Base-by-base conservation (phyloP, 805 yeast genomes). In the Ogataea dorogensis region DNA sequence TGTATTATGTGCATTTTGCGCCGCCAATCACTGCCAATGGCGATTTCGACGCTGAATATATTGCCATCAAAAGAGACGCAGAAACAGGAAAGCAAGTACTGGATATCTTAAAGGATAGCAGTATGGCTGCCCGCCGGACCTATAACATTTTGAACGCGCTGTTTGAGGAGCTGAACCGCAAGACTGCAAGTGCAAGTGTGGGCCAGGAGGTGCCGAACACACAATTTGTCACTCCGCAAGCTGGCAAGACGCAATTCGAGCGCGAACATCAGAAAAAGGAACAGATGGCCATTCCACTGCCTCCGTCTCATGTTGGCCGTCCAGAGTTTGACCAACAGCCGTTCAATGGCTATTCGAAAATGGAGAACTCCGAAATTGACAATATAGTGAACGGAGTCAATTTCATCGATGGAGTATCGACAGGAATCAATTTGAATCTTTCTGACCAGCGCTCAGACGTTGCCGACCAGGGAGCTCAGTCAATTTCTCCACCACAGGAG, bases 121-220 rank as follows among this genome's bases (percentile, higher is more conserved):
- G 88, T 33, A 75, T 75, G 61, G 84, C 95, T 3, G 91, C 96
- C 1, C 69, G 76, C 35, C 68, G 95, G 46, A 87, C 93, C 12
- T 86, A 83, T 61, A 79, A 79, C 49, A 77, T 88, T 38, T 70
- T 87, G 55, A 85, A 85, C 56, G 77, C 81, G n/a, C 61, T 87
- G 36, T 85, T 85, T 54, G 91, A 84, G 51, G 86, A 81, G 54
- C 65, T 85, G 54, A 86, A 86, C 53, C 70, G 82, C 50, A 73
- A 77, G 54, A 83, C 93, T 0, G 86, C 84, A 1, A 69, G 62
- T 22, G 58, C 61, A 13, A 53, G 47, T 31, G 47, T 56, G 26
- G 50, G 44, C 23, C 49, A 44, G 14, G 49, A 50, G 14, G 13
- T 32, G 7, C 39, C 48, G 7, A 42, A 43, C n/a, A 41, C 49